These are phyloP conservation scores for Penicillium cosmopolitanum DNA, from an alignment of 495 filamentous ascomycete genomes.

Conservation along the genomic window DNA sequence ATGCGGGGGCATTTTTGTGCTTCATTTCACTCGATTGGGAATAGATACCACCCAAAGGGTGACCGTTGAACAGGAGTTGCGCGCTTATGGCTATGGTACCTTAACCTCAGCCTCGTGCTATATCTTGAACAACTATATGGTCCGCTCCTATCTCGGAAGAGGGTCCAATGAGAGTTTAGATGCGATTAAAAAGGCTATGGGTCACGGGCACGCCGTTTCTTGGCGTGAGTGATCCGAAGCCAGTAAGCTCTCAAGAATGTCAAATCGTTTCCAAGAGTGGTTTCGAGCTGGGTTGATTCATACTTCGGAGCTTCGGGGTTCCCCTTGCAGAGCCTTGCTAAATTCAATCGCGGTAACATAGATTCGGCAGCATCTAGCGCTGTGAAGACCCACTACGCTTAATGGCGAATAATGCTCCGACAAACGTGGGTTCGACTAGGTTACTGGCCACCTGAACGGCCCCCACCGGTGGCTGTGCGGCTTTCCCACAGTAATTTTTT, in stretches of 20 bases:
- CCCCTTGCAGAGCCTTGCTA: background rate
- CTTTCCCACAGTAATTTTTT: background rate
- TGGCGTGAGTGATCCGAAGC: background rate
- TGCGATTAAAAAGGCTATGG: background rate
- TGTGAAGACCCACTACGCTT: background rate
- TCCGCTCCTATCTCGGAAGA: background rate
- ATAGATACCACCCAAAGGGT: background rate
- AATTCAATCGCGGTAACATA: background rate
- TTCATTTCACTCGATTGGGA: background rate
- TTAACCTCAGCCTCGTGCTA: background rate
- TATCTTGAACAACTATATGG: background rate
- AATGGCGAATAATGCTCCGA: background rate
- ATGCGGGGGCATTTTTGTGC: background rate
- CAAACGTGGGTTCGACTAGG: background rate
- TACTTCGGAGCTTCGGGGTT: background rate
- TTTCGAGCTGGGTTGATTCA: background rate
- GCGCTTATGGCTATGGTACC: background rate
- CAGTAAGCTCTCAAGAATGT: background rate
- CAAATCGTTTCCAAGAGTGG: background rate
- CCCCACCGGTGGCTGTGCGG: slow-evolving; percentile 1
- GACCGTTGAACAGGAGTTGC: too few species aligned
- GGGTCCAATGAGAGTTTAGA: background rate
- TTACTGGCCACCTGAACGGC: background rate
- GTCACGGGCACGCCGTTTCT: background rate
- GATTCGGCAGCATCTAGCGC: background rate